A percentile compares a stretch with the other conserved stretches of the same genome.
phyloP scores from a whole-genome alignment of 495 filamentous ascomycete genomes.

The Geoglossum glabrum region DNA sequence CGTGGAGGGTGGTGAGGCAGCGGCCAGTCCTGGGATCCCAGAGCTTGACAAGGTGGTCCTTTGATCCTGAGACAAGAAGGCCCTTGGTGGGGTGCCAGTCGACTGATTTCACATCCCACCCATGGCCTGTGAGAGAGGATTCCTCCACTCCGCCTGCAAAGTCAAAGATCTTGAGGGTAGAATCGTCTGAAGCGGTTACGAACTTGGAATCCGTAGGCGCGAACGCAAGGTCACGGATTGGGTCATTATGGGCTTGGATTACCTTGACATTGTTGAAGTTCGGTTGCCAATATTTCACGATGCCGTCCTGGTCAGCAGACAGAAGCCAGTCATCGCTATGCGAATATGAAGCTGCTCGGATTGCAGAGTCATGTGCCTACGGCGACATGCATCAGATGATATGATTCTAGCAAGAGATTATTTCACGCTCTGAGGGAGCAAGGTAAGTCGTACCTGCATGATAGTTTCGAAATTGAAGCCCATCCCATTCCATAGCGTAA shows the following conservation, averaged over 20 bases:
- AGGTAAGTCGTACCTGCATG: slow-evolving; percentile 43
- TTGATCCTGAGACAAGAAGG: slow-evolving; percentile 83
- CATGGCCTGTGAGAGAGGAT: slow-evolving; percentile 64
- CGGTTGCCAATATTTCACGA: slow-evolving; percentile 96
- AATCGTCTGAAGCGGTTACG: slow-evolving; percentile 86
- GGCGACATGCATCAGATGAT: slow-evolving; percentile 1
- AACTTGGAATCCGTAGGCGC: slow-evolving; percentile 88
- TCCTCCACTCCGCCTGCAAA: slow-evolving; percentile 75
- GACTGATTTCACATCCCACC: slow-evolving; percentile 88
- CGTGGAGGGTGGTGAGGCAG: slow-evolving; percentile 82
- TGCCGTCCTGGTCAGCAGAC: slow-evolving; percentile 83
- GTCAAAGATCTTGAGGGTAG: slow-evolving; percentile 84
- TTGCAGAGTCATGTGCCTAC: slow-evolving; percentile 77
- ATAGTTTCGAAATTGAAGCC: slow-evolving; percentile 99
- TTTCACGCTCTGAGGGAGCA: neutral
- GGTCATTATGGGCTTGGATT: slow-evolving; percentile 74
- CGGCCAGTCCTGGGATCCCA: slow-evolving; percentile 87
- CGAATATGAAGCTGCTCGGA: slow-evolving; percentile 72
- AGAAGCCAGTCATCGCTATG: slow-evolving; percentile 93
- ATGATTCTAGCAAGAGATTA: neutral
- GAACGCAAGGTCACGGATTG: slow-evolving; percentile 82
- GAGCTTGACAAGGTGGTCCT: slow-evolving; percentile 90
- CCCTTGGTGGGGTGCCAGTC: slow-evolving; percentile 98
- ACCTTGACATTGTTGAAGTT: slow-evolving; percentile 98
- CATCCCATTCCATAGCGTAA: slow-evolving; percentile 96